Percentiles rank a stretch among this genome's conserved stretches.
Evolutionary conservation across 2,329 filamentous ascomycete species (phyloP).

Genomic region (Fusarium camptoceras): DNA sequence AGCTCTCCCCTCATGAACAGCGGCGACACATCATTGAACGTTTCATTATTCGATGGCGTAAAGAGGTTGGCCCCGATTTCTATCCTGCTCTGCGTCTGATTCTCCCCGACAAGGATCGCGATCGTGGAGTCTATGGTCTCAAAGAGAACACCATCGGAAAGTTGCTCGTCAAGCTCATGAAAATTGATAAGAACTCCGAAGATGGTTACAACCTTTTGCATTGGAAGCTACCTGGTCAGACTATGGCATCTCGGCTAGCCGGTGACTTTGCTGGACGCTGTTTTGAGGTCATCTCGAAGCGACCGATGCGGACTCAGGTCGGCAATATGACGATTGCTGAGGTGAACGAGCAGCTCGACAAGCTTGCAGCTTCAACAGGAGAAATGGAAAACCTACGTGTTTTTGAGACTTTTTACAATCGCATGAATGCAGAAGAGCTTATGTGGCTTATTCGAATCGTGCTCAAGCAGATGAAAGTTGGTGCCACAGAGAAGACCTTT

Average conservation of each 20-base stretch:
- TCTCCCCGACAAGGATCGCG: conserved; percentile 90
- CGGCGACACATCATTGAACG: conserved; percentile 83
- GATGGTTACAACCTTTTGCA: conserved; percentile 87
- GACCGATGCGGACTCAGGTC: conserved; percentile 77
- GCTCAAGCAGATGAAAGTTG: conserved; percentile 78
- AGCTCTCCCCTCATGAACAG: conserved; percentile 78
- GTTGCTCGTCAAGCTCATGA: conserved; percentile 90
- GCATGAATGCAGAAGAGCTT: conserved; percentile 93
- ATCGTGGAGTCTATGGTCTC: conserved; percentile 91
- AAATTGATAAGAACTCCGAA: conserved; percentile 89
- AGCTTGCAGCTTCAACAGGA: conserved; percentile 77
- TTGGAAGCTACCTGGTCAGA: conserved; percentile 89
- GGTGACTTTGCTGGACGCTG: conserved; percentile 95
- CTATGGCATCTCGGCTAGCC: conserved; percentile 71
- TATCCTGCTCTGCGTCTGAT: conserved; percentile 94
- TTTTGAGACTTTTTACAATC: conserved; percentile 84
- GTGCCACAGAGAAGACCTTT: conserved; percentile 88
- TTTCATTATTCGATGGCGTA: conserved; percentile 89
- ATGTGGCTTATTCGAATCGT: conserved; percentile 96
- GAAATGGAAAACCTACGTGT: conserved; percentile 88
- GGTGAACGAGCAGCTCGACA: conserved; percentile 87
- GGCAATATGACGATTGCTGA: conserved; percentile 88
- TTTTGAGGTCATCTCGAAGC: conserved; percentile 85
- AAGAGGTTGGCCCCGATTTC: conserved; percentile 89
- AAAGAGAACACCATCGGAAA: conserved; percentile 94